phyloP scores from a whole-genome alignment of 2,329 filamentous ascomycete genomes.

The Neonectria punicea region DNA sequence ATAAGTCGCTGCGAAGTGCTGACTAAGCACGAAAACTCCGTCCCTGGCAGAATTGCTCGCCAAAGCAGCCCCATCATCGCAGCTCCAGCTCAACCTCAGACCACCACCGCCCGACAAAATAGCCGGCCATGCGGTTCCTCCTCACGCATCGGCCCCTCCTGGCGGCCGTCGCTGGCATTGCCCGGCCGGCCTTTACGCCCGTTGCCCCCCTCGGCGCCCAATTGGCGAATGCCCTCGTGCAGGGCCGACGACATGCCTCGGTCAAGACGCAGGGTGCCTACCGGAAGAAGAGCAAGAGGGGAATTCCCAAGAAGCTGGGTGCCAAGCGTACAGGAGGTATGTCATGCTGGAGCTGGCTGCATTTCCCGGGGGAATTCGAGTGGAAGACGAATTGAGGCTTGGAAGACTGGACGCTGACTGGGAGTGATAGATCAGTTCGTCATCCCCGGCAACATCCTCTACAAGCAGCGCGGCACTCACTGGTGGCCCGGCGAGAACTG shows the following conservation, averaged over 20 bases:
- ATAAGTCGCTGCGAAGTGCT: conserved; percentile 32
- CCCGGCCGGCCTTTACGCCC: conserved; percentile 38
- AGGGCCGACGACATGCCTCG: conserved; percentile 65
- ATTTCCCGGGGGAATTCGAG: not conserved
- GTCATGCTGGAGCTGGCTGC: conserved; percentile 42
- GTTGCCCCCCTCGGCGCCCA: conserved; percentile 39
- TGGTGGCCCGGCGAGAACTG: conserved; percentile 98
- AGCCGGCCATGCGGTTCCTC: conserved; percentile 57
- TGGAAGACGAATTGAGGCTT: not conserved
- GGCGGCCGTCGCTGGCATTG: conserved; percentile 51
- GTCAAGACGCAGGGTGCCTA: conserved; percentile 75
- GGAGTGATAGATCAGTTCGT: conserved; percentile 80
- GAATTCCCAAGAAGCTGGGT: conserved; percentile 83
- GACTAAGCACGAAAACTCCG: conserved; percentile 46
- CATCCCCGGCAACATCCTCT: conserved; percentile 96
- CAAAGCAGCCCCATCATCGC: conserved; percentile 16
- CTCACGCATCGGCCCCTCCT: conserved; percentile 58
- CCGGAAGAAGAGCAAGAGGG: conserved; percentile 71
- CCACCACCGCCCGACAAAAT: conserved; percentile 48
- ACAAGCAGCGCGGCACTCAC: conserved; percentile 91
- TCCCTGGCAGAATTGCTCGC: conserved; percentile 31
- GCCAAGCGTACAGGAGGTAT: conserved; percentile 91
- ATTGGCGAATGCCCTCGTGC: conserved; percentile 54
- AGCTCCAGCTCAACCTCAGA: conserved; percentile 43
- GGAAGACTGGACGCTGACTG: conserved; percentile 26